These are phyloP conservation scores for Zygosaccharomyces pseudorouxii DNA, from an alignment of 805 yeast genomes.

Conservation along the genomic window DNA sequence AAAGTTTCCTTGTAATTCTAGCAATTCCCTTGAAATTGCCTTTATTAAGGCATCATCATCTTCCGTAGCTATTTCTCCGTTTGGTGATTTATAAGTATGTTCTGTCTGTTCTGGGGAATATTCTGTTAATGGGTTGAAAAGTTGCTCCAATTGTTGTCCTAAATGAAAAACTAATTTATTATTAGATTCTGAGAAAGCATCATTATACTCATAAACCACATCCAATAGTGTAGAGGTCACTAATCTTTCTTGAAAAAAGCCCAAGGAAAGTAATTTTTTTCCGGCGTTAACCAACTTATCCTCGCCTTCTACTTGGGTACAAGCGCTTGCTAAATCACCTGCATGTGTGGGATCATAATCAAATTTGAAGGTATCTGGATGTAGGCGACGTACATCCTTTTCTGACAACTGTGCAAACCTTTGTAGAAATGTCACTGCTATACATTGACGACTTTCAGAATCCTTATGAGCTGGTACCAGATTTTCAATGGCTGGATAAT, in stretches of 20 bases:
- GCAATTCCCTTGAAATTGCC: conserved; percentile 60
- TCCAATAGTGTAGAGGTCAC: conserved; percentile 60
- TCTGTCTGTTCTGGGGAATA: conserved; percentile 89
- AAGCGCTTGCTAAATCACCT: conserved; percentile 67
- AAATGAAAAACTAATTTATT: conserved; percentile 69
- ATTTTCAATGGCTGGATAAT: conserved; percentile 75
- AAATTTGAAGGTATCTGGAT: conserved; percentile 20
- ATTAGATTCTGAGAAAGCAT: conserved; percentile 54
- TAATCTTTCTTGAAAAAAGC: conserved; percentile 49
- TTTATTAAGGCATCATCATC: conserved; percentile 34
- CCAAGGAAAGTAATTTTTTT: conserved; percentile 46
- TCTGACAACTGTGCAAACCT: conserved; percentile 55
- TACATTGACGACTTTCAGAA: conserved; percentile 62
- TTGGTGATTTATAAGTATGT: conserved; percentile 61
- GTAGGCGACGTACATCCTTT: conserved; percentile 13
- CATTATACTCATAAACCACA: conserved; percentile 61
- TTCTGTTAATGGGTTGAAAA: conserved; percentile 85
- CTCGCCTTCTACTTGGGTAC: conserved; percentile 47
- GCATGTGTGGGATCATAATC: conserved; percentile 81
- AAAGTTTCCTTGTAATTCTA: conserved; percentile 67
- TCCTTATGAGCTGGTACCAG: conserved; percentile 44
- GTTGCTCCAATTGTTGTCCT: conserved; percentile 82
- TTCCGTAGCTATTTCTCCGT: conserved; percentile 12
- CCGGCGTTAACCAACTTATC: conserved; percentile 56
- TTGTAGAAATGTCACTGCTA: conserved; percentile 70